phyloP scores from a whole-genome alignment of 257 asterid genomes.

The Eucommia ulmoides region DNA sequence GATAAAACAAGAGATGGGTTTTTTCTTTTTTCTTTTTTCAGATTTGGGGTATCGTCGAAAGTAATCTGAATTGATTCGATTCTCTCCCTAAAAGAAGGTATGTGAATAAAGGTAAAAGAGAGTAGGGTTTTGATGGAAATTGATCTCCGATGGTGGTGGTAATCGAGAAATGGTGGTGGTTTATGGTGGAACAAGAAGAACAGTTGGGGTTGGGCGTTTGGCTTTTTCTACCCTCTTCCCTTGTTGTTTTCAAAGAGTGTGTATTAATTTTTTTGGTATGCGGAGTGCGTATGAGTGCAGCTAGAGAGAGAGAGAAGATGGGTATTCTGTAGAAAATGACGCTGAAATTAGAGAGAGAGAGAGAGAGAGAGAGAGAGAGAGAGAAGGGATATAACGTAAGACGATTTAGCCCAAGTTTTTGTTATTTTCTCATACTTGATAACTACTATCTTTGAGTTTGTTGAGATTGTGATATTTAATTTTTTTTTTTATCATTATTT shows the following conservation, averaged over 20 bases:
- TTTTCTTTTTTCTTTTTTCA: too few species aligned
- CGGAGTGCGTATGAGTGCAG: background rate
- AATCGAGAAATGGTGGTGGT: conserved; percentile 28
- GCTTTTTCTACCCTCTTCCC: conserved; percentile 19
- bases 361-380: conserved; percentile 3
- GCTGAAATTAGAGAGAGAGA: conserved; percentile 9
- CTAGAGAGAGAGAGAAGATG: background rate
- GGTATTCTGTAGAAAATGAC: conserved; percentile 5
- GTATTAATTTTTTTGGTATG: background rate
- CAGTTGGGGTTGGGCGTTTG: conserved; percentile 36
- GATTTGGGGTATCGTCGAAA: conserved; percentile 32
- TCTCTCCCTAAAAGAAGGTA: conserved; percentile 20
- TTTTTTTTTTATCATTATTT: too few species aligned
- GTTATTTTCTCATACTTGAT: conserved; percentile 26
- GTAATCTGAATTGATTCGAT: conserved; percentile 24
- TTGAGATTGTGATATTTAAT: conserved; percentile 40
- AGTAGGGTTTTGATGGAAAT: conserved; percentile 23
- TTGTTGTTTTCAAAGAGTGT: conserved; percentile 11
- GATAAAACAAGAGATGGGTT: conserved; percentile 32
- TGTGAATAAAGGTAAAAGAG: conserved; percentile 17
- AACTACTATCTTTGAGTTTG: conserved; percentile 30
- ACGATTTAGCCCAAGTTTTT: conserved; percentile 22
- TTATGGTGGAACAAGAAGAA: conserved; percentile 16
- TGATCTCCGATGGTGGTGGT: too few species aligned
- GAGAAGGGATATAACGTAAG: conserved; percentile 17